Base-by-base conservation (phyloP, 306 rosid genomes). In the Quercus ilex region DNA sequence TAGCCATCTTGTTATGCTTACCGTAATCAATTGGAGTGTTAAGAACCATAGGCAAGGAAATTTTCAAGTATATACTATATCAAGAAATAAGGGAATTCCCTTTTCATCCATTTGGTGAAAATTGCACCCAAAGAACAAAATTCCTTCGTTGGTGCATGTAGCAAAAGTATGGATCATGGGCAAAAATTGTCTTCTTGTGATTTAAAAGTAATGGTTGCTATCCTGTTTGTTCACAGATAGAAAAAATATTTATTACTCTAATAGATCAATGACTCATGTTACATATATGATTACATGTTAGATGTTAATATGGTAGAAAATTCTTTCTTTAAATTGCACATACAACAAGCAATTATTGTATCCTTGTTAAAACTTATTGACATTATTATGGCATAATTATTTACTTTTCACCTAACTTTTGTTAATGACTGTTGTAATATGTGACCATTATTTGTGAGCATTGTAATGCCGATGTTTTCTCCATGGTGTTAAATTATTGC, bases 131-230 rank as follows among this genome's bases (percentile, higher is more conserved):
- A 35, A 6, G 10, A 38, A 38, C 10, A 38, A 38, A 38, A 38
- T 38, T 38, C 43, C 43, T 74, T 75, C 77, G 33, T 33, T 28
- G 28, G 17, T 10, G 49, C 41, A 49, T 80, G 46, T 53, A 49
- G 19, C 20, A 33, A 6, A 19, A 25, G 28, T 62, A 6, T 78
- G 79, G 78, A 30, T 72, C 78, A 18, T 55, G 4, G 41, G 23
- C 20, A 62, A 69, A 17, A 33, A 23, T 77, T 83, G 81, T 71
- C 80, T 52, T 83, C 75, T 64, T 72, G 67, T 73, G 68, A 77
- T 53, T 62, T 43, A 49, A 20, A 74, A 55, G 51, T 77, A 69
- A 74, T 62, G 70, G 55, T 65, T 52, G 77, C 25, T n/a, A 71
- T 58, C 38, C 31, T 43, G 20, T 55, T 59, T 62, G n/a, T 18